Evolutionary conservation across 352 stramenopile species (phyloP), one percentile per base, ranked within the genome.

Genomic region (Hyaloperonospora arabidopsidis): DNA sequence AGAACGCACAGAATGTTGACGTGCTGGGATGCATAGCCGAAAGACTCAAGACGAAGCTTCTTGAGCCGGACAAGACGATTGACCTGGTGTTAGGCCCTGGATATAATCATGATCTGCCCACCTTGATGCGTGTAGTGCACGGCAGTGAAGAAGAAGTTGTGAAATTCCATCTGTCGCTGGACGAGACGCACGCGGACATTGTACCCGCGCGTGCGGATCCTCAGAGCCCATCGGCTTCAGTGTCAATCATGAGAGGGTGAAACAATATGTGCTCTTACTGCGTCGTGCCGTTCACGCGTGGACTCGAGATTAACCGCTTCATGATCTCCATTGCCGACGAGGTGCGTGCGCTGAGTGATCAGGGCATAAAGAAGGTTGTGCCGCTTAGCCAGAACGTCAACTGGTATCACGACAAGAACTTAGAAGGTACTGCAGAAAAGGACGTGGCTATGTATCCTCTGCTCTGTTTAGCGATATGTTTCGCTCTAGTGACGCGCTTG

Each of bases 251-350:
- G 66, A 98, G 97, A 43, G 97, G 97, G 55, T 99, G 97, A 74
- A 98, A 99, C 72, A 99, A 99, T 70, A 98, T 98, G 87, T 99
- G 97, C 74, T 97, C 86, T 14, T 99, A 98, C 79, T 99, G 97
- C 74, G 98, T 99, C 51, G 97, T 99, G 52, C 97, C 97, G 0
- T 99, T 99, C 72, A 99, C 97, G 10, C 79, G 97, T 32, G 97
- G 97, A 1, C 79, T 96, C 48, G 97, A 99, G 73, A 84, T 96
- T 44, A 90, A 77, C 54, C 82, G 81, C 18, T 79, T 90, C 38
- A 79, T 98, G n/a, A 52, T 69, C 15, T 97, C 84, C 49, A 98
- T 99, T 40, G 66, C 99, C 2, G 83, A 96, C 39, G 96, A 99
- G 68, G 95, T 98, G 40, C 25, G 25, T 7, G 7, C 25, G 25